phyloP scores from a whole-genome alignment of 768 basidiomycete species.

The Rubroboletus satanas region DNA sequence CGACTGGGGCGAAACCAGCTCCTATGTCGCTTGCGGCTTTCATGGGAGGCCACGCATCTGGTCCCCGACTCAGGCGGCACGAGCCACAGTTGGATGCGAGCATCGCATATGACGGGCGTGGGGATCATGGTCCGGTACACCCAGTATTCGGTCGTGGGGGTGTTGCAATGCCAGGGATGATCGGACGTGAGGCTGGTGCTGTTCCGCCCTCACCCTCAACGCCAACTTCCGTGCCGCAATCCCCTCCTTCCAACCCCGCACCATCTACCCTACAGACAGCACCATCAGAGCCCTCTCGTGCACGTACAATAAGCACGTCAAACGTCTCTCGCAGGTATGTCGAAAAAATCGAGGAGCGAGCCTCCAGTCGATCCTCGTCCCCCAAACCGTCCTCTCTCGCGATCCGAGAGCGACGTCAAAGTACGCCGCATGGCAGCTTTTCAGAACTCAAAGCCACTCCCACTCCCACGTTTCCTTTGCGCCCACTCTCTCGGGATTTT shows the following conservation, averaged over 20 bases:
- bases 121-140: slow-evolving; percentile 51
- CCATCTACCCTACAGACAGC: slow-evolving; percentile 2
- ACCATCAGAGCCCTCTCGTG: slow-evolving; percentile 17
- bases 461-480: slow-evolving; percentile 14
- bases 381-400: slow-evolving; percentile 23
- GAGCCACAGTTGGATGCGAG: slow-evolving; percentile 67
- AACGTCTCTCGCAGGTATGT: slow-evolving; percentile 32
- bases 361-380: slow-evolving; percentile 31
- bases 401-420: slow-evolving; percentile 48
- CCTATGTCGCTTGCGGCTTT: slow-evolving; percentile 75
- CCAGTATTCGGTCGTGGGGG: slow-evolving; percentile 75
- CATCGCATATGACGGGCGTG: slow-evolving; percentile 64
- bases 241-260: not conserved
- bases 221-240: slow-evolving; percentile 1
- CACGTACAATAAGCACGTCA: slow-evolving; percentile 36
- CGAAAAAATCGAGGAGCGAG: slow-evolving; percentile 39
- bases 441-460: slow-evolving; percentile 16
- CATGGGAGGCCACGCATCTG: slow-evolving; percentile 74
- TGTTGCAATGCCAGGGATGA: slow-evolving; percentile 74
- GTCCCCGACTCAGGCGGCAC: slow-evolving; percentile 68
- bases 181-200: slow-evolving; percentile 17
- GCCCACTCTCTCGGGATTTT: slow-evolving; percentile 21
- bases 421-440: slow-evolving; percentile 36
- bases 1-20: slow-evolving; percentile 31
- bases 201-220: slow-evolving; percentile 6